Conservation (phyloP, 2,329 filamentous ascomycete species). For the Colletotrichum viniferum region DNA sequence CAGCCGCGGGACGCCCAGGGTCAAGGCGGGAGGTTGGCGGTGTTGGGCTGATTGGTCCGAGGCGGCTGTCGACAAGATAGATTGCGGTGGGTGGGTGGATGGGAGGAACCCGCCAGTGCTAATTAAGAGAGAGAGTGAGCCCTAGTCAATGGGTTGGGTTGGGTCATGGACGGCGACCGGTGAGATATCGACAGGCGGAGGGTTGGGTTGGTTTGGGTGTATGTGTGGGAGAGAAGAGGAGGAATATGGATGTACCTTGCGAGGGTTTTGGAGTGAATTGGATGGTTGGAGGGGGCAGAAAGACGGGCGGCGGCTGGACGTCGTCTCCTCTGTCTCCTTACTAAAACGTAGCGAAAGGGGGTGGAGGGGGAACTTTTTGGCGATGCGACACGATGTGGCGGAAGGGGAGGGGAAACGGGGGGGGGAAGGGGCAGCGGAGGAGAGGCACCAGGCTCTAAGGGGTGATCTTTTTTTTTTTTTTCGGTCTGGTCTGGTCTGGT, state of each 20-base stretch:
- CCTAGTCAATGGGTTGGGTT: not conserved
- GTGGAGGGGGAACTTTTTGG: not conserved
- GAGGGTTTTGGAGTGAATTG: not conserved
- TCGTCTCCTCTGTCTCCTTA: not conserved
- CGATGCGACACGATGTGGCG: not conserved
- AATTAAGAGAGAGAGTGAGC: constrained; percentile 5
- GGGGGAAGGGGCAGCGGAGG: not conserved
- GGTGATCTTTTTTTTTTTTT: not conserved
- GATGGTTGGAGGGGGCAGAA: not conserved
- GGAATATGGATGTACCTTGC: not conserved
- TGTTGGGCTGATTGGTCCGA: constrained; percentile 5
- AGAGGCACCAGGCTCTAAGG: not conserved
- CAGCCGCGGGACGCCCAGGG: constrained; percentile 14
- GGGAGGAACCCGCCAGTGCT: constrained; percentile 9
- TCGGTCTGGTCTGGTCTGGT: no score
- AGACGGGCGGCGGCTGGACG: not conserved
- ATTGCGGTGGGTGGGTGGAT: constrained; percentile 19
- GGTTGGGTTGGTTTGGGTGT: not conserved
- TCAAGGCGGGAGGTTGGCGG: constrained; percentile 18
- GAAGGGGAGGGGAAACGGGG: not conserved
- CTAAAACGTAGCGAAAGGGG: not conserved
- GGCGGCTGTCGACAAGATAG: constrained; percentile 13
- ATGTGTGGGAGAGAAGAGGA: not conserved
- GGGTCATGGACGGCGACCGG: not conserved
- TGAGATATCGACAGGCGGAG: not conserved